These are phyloP conservation scores for Dimargaris xerosporica DNA, from an alignment of 192 early-diverging fungal species.

Conservation along the genomic window DNA sequence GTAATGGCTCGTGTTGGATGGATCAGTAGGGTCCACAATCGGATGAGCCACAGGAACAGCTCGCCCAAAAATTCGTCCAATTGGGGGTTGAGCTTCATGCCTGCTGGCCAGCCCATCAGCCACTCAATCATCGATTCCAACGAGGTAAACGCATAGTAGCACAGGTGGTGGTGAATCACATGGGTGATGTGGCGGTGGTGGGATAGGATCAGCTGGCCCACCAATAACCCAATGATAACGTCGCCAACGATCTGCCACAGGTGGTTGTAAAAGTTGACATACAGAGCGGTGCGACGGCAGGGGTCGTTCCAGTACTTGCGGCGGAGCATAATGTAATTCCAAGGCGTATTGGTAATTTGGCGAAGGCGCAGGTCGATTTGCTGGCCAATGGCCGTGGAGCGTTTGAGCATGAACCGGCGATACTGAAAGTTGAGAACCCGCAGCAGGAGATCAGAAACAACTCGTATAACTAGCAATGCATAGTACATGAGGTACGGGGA, in stretches of 20 bases:
- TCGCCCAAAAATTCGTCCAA: conserved; percentile 79
- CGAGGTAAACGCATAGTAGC: conserved; percentile 49
- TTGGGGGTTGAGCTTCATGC: conserved; percentile 90
- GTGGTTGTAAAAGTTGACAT: conserved; percentile 79
- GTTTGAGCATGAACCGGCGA: conserved; percentile 38
- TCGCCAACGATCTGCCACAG: conserved; percentile 93
- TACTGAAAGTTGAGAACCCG: conserved; percentile 42
- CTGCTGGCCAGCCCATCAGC: conserved; percentile 86
- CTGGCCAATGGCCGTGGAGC: conserved; percentile 59
- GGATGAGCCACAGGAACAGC: conserved; percentile 76
- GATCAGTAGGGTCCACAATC: conserved; percentile 64
- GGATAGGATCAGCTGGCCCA: conserved; percentile 54
- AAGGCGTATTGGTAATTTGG: conserved; percentile 73
- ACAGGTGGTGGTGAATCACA: conserved; percentile 30
- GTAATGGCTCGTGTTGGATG: conserved; percentile 26
- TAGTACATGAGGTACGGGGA: too few species aligned
- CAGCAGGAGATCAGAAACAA: conserved; percentile 36
- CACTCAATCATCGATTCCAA: conserved; percentile 65
- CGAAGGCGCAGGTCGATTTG: conserved; percentile 82
- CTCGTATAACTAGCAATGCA: conserved; percentile 21
- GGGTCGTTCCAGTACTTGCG: conserved; percentile 27
- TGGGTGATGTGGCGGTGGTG: conserved; percentile 40
- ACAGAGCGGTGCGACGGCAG: conserved; percentile 21
- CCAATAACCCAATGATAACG: conserved; percentile 65
- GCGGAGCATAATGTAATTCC: conserved; percentile 58